Conservation (phyloP, 768 basidiomycete genomes). For the Suillus lakei region DNA sequence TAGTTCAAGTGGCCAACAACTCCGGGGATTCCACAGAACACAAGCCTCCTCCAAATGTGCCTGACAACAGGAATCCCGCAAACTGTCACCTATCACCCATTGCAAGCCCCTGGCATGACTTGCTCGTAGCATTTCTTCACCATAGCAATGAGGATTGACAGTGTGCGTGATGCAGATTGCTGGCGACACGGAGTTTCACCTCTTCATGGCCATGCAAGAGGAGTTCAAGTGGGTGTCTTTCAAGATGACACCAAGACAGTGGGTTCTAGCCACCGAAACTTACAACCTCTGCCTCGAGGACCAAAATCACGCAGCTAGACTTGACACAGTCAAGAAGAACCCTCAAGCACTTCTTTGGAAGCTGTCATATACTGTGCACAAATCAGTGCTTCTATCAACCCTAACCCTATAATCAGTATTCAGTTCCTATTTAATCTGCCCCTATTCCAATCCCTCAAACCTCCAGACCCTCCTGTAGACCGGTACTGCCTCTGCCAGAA, state of each 20-base stretch:
- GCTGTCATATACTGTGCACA: no score
- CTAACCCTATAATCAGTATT: no score
- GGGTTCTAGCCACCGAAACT: constrained; percentile 3
- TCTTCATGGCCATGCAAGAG: constrained; percentile 25
- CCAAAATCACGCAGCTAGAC: background rate
- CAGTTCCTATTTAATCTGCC: no score
- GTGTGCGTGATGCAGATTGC: constrained; percentile 8
- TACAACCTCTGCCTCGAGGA: background rate
- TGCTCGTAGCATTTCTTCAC: constrained; percentile 4
- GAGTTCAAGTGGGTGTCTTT: constrained; percentile 21
- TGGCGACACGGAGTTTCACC: constrained; percentile 16
- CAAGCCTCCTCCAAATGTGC: no score
- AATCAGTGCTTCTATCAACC: no score
- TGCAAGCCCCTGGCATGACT: background rate
- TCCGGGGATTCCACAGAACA: no score
- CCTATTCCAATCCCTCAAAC: no score
- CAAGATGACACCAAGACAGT: constrained; percentile 22
- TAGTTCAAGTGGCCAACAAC: no score
- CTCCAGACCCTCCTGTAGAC: no score
- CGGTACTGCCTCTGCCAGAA: no score
- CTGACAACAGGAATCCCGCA: no score
- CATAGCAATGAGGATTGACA: constrained; percentile 6
- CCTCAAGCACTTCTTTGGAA: background rate
- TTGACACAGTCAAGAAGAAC: constrained; percentile 9
- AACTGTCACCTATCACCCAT: background rate